Conservation (phyloP, 108 stramenopile genomes). For the Fistulifera pelliculosa region DNA sequence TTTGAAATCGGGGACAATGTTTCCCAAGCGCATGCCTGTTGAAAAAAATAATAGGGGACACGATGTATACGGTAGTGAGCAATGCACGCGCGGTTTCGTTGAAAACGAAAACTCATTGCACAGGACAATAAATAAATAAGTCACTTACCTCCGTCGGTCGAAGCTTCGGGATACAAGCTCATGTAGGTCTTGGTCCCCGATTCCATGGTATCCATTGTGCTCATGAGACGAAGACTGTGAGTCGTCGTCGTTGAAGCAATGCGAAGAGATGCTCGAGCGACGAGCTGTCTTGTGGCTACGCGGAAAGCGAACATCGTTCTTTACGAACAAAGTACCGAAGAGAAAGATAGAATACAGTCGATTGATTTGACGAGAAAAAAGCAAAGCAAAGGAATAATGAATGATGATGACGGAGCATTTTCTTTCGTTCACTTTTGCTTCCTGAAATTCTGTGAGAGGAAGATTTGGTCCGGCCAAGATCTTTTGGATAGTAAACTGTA, state of each 20-base stretch:
- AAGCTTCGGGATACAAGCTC: constrained; percentile 42
- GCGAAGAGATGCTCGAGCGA: neutral
- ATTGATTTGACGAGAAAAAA: no score
- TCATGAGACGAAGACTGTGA: neutral
- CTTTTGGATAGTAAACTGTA: no score
- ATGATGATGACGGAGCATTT: no score
- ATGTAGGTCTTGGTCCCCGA: constrained; percentile 47
- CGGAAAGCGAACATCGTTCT: constrained; percentile 7
- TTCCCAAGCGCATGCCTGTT: constrained; percentile 30
- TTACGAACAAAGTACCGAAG: neutral
- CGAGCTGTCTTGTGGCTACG: neutral
- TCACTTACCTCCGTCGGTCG: constrained; percentile 36
- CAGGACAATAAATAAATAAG: no score
- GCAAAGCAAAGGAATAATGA: no score
- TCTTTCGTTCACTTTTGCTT: no score
- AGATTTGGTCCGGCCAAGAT: no score
- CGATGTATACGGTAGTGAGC: neutral
- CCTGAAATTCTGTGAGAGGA: no score
- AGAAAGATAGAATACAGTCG: constrained; percentile 4
- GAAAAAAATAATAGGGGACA: no score
- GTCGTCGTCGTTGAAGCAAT: no score
- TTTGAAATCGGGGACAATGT: constrained; percentile 57
- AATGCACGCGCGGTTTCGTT: no score
- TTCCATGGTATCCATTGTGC: constrained; percentile 29
- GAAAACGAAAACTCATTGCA: no score